Percentiles rank a stretch among this genome's conserved stretches.
These are phyloP conservation scores for Drechmeria coniospora DNA, from an alignment of 2,329 filamentous ascomycete species.

Conservation along the genomic window DNA sequence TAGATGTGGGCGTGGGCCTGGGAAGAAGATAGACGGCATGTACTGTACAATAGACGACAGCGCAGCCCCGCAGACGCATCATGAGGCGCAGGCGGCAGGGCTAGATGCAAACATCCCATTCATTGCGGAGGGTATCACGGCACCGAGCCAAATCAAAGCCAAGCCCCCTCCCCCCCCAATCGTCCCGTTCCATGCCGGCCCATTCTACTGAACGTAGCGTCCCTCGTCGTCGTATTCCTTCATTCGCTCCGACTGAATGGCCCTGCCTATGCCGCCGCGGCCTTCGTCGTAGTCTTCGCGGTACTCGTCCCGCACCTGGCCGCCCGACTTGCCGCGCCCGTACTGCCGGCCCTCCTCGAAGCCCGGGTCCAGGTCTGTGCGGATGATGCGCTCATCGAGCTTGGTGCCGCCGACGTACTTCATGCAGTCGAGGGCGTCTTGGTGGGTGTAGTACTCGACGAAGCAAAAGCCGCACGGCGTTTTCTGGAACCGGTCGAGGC, in stretches of 20 bases:
- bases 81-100: too few relatives aligned
- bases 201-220: slow-evolving; percentile 7
- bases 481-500: slow-evolving; percentile 90
- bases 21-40: too few relatives aligned
- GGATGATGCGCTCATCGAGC: slow-evolving; percentile 89
- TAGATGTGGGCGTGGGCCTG: too few relatives aligned
- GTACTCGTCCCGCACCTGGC: slow-evolving; percentile 95
- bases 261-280: slow-evolving; percentile 74
- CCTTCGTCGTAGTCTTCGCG: slow-evolving; percentile 94
- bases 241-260: slow-evolving; percentile 42
- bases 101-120: too few relatives aligned
- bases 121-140: slow-evolving; percentile 11
- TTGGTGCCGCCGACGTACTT: slow-evolving; percentile 98
- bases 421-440: slow-evolving; percentile 94
- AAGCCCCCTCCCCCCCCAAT: slow-evolving; percentile 1
- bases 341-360: slow-evolving; percentile 96
- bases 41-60: slow-evolving; percentile 10
- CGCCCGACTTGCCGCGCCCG: slow-evolving; percentile 85
- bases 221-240: slow-evolving; percentile 25
- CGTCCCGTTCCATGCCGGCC: too few relatives aligned
- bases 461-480: slow-evolving; percentile 99
- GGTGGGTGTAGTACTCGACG: slow-evolving; percentile 96
- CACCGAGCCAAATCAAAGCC: too few relatives aligned
- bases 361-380: slow-evolving; percentile 87
- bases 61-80: too few relatives aligned